phyloP scores from a whole-genome alignment of 140 eudicot species.

The Cichorium intybus region DNA sequence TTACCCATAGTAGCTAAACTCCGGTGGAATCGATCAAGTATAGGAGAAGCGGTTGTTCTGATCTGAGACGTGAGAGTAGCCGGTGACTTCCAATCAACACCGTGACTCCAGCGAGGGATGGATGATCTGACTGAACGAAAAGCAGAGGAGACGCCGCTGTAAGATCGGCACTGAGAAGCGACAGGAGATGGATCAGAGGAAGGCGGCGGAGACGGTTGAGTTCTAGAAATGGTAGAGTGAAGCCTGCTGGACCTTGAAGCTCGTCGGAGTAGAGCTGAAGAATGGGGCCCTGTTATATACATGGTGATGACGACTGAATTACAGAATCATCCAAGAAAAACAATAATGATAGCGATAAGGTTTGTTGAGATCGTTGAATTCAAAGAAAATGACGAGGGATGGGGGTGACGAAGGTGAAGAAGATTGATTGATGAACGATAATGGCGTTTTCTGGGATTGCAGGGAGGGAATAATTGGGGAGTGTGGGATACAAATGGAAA shows the following conservation, averaged over 20 bases:
- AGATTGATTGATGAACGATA: conserved; percentile 25
- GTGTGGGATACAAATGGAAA: conserved; percentile 15
- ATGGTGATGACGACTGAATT: conserved; percentile 10
- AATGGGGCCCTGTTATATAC: conserved; percentile 32
- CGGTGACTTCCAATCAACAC: conserved; percentile 53
- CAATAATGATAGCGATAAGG: conserved; percentile 19
- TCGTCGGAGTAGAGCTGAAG: conserved; percentile 37
- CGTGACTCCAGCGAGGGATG: conserved; percentile 45
- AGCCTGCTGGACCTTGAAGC: conserved; percentile 25
- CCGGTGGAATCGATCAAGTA: conserved; percentile 57
- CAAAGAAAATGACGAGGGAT: conserved; percentile 18
- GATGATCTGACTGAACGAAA: conserved; percentile 34
- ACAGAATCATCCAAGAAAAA: conserved; percentile 16
- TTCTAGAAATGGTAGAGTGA: conserved; percentile 3
- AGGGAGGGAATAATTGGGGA: conserved; percentile 12
- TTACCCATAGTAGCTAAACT: conserved; percentile 83
- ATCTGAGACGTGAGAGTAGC: conserved; percentile 48
- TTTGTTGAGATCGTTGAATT: conserved; percentile 6
- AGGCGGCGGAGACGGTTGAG: conserved; percentile 17
- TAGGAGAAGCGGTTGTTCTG: conserved; percentile 59
- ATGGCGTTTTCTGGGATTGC: conserved; percentile 26
- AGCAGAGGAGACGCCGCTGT: conserved; percentile 23
- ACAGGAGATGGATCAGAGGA: conserved; percentile 17
- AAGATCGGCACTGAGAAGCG: conserved; percentile 24
- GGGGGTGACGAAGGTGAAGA: conserved; percentile 12